Conservation (phyloP, 2,329 filamentous ascomycete species). For the Aureobasidium melanogenum region DNA sequence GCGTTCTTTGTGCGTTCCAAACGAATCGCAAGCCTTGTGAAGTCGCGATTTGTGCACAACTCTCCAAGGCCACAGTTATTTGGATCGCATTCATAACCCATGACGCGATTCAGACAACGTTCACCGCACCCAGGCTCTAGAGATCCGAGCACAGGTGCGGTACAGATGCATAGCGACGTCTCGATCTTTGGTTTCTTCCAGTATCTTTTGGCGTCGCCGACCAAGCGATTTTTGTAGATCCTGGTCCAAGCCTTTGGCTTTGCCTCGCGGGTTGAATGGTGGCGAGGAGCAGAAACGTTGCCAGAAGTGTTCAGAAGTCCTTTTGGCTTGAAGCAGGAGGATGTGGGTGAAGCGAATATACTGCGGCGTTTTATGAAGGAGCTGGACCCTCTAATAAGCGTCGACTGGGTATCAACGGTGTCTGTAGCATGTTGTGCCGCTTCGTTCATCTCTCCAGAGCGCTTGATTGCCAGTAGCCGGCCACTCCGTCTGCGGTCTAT, state of each 20-base stretch:
- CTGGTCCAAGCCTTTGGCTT: constrained; percentile 82
- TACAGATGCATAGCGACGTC: too few species aligned
- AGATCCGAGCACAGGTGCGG: too few species aligned
- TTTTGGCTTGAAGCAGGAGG: constrained; percentile 49
- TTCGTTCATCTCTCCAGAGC: background rate
- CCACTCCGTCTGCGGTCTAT: background rate
- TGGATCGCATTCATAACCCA: too few species aligned
- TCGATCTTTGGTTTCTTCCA: too few species aligned
- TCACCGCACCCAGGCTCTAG: too few species aligned
- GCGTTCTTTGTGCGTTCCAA: too few species aligned
- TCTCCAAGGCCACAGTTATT: too few species aligned
- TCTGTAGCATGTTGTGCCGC: background rate
- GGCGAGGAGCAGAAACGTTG: constrained; percentile 79
- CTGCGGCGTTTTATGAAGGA: constrained; percentile 49
- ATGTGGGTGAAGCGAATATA: constrained; percentile 27
- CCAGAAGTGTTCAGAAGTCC: constrained; percentile 78
- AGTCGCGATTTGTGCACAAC: too few species aligned
- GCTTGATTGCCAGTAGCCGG: background rate
- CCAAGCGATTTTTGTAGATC: too few species aligned
- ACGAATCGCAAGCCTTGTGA: too few species aligned
- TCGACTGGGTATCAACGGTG: background rate
- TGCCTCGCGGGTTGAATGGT: constrained; percentile 60
- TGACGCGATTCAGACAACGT: too few species aligned
- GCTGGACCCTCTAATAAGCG: background rate
- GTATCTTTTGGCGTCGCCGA: too few species aligned